phyloP scores from a whole-genome alignment of 768 basidiomycete species.

The Kwoniella sp. region DNA sequence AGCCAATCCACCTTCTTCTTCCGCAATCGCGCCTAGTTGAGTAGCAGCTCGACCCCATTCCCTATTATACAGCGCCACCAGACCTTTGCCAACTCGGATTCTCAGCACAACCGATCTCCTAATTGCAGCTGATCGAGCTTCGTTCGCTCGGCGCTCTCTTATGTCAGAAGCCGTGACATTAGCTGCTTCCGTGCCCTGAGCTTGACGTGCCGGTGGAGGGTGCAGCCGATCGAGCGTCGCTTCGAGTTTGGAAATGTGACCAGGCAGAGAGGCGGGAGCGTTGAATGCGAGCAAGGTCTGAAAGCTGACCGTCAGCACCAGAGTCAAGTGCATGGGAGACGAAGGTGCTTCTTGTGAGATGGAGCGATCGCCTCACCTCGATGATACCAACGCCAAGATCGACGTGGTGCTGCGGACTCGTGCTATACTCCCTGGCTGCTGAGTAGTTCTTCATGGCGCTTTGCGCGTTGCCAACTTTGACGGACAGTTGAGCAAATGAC shows the following conservation, averaged over 20 bases:
- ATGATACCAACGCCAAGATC: slow-evolving; percentile 71
- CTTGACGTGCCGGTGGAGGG: slow-evolving; percentile 23
- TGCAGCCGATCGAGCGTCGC: slow-evolving; percentile 72
- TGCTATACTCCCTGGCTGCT: slow-evolving; percentile 91
- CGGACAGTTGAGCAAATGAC: slow-evolving; percentile 80
- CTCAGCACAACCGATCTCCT: slow-evolving; percentile 73
- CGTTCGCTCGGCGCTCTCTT: slow-evolving; percentile 38
- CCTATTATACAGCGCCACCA: slow-evolving; percentile 71
- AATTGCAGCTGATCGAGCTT: slow-evolving; percentile 63
- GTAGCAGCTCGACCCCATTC: slow-evolving; percentile 80
- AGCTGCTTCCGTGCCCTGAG: slow-evolving; percentile 35
- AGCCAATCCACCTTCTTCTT: slow-evolving; percentile 62
- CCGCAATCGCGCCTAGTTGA: slow-evolving; percentile 66
- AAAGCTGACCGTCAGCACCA: background rate
- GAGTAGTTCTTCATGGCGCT: slow-evolving; percentile 77
- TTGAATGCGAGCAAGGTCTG: slow-evolving; percentile 30
- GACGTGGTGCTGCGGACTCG: slow-evolving; percentile 85
- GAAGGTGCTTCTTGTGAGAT: background rate
- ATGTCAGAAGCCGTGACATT: slow-evolving; percentile 50
- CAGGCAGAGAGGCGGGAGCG: slow-evolving; percentile 60
- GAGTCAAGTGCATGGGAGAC: background rate
- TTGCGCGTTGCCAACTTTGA: slow-evolving; percentile 70
- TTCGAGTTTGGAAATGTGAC: slow-evolving; percentile 96
- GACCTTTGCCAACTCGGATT: slow-evolving; percentile 76
- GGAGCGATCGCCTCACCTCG: slow-evolving; percentile 48